Base-by-base conservation (phyloP, 2,329 filamentous ascomycete genomes). In the Stagonosporopsis cucurbitacearum region DNA sequence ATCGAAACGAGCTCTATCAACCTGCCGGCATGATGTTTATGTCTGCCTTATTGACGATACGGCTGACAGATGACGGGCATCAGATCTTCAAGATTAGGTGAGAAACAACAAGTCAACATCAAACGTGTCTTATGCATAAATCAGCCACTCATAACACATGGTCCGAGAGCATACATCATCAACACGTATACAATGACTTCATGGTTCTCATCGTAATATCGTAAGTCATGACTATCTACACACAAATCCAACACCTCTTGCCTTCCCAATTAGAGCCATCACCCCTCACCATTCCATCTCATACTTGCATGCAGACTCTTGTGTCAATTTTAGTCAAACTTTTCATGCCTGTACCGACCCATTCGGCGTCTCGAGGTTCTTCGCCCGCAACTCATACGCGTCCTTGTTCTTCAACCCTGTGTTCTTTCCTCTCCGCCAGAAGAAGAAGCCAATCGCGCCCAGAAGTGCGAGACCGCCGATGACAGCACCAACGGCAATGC, bases 401-500 rank as follows among this genome's bases (percentile, higher is more conserved):
- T 69, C 62, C 32, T 63, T 69, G 1, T 59, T 60, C 42, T 65
- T 56, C 37, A 69, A 23, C 1, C 65, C 65, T 0, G 58, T 53
- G 13, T 47, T 49, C 40, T 59, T 70, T 3, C 66, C 68, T 8
- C 63, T 50, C 40, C 63, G 25, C 56, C 65, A 62, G 11, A 67
- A 39, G 33, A 69, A 62, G 47, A 71, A 67, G 1, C 60, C 67
- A 45, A 67, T 54, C 2, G 50, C 59, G 6, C 60, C 64, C 20
- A 71, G 46, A 0, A 71, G 30, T 0, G 58, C 62, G 7, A 70
- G 36, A 6, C 63, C 65, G 1, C 65, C 69, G 20, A 73, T 48
- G 13, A 75, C 54, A 17, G 70, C 60, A 12, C 72, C 73, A 32
- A 75, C 65, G 7, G 77, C 78, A 23, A 79, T 76, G 8, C 78